Evolutionary conservation across 2,329 filamentous ascomycete genomes (phyloP).

Genomic region (Colletotrichum karsti): DNA sequence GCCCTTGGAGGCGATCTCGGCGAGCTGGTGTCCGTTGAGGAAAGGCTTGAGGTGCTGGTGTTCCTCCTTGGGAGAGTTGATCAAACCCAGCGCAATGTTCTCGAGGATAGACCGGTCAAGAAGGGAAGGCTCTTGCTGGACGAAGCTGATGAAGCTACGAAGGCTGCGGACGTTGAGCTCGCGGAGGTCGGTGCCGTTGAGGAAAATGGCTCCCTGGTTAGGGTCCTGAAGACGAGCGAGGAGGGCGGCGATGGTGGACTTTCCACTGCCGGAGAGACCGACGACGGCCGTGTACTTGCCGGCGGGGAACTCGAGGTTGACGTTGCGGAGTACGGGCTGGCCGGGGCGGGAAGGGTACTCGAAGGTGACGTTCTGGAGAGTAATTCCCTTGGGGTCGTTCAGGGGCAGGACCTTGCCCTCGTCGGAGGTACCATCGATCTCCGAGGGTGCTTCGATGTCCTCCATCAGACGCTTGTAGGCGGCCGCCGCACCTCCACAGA

Average conservation of each 20-base stretch:
- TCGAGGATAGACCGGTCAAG: constrained; percentile 47
- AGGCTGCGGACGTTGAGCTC: constrained; percentile 45
- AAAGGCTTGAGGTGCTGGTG: constrained; percentile 43
- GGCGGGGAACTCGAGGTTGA: constrained; percentile 43
- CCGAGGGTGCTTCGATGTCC: constrained; percentile 59
- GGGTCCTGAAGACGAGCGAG: constrained; percentile 56
- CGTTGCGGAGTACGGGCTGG: constrained; percentile 42
- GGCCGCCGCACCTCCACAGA: constrained; percentile 62
- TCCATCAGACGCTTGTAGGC: constrained; percentile 61
- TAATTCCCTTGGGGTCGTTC: constrained; percentile 55
- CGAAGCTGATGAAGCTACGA: constrained; percentile 40
- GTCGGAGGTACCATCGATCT: constrained; percentile 46
- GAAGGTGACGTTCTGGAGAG: constrained; percentile 46
- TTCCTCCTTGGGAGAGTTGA: constrained; percentile 42
- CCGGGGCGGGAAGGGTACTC: constrained; percentile 45
- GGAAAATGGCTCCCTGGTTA: constrained; percentile 44
- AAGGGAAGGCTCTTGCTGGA: constrained; percentile 43
- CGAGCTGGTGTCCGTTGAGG: constrained; percentile 52
- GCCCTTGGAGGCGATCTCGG: constrained; percentile 49
- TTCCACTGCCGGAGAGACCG: constrained; percentile 58
- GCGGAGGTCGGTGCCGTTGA: constrained; percentile 46
- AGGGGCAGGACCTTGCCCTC: constrained; percentile 48
- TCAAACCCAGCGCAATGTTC: constrained; percentile 52
- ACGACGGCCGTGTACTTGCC: constrained; percentile 57
- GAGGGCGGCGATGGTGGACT: constrained; percentile 51